These are phyloP conservation scores for Annulohypoxylon truncatum DNA, from an alignment of 2,329 filamentous ascomycete species.

Conservation along the genomic window DNA sequence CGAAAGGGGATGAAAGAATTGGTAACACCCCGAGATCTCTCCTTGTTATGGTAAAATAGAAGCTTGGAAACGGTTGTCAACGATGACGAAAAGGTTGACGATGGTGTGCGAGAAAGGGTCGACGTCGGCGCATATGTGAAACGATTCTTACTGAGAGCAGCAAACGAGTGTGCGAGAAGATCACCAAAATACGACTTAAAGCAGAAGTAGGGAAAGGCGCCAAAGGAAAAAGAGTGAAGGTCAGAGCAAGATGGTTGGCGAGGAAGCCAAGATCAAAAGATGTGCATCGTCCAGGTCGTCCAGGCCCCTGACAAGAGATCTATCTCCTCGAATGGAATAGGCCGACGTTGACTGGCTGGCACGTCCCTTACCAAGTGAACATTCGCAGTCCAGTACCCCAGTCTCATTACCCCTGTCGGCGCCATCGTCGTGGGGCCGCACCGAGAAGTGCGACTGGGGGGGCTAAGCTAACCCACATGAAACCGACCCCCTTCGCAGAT, in stretches of 20 bases:
- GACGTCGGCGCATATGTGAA: constrained; percentile 44
- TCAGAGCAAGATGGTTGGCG: constrained; percentile 42
- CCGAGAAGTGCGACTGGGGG: constrained; percentile 24
- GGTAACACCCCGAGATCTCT: constrained; percentile 13
- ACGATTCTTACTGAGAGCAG: constrained; percentile 35
- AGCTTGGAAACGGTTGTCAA: constrained; percentile 23
- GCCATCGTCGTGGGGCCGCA: constrained; percentile 31
- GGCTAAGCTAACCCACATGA: constrained; percentile 33
- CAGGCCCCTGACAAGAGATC: constrained; percentile 41
- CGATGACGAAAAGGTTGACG: constrained; percentile 42
- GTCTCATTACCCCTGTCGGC: constrained; percentile 30
- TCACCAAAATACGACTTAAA: constrained; percentile 34
- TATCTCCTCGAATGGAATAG: constrained; percentile 26
- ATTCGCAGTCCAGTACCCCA: constrained; percentile 35
- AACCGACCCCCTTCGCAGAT: constrained; percentile 35
- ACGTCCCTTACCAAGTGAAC: constrained; percentile 22
- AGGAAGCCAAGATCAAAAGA: constrained; percentile 43
- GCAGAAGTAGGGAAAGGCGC: constrained; percentile 39
- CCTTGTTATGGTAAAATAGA: constrained; percentile 6
- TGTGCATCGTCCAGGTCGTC: constrained; percentile 22
- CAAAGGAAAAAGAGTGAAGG: constrained; percentile 37
- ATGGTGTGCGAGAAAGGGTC: constrained; percentile 36
- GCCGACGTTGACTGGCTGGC: constrained; percentile 32
- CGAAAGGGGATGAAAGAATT: constrained; percentile 37
- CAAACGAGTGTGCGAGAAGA: constrained; percentile 35